A percentile compares a stretch with the other conserved stretches of the same genome.
Evolutionary conservation across 345 rosid species (phyloP).

Genomic region (Crucihimalaya himalaica): DNA sequence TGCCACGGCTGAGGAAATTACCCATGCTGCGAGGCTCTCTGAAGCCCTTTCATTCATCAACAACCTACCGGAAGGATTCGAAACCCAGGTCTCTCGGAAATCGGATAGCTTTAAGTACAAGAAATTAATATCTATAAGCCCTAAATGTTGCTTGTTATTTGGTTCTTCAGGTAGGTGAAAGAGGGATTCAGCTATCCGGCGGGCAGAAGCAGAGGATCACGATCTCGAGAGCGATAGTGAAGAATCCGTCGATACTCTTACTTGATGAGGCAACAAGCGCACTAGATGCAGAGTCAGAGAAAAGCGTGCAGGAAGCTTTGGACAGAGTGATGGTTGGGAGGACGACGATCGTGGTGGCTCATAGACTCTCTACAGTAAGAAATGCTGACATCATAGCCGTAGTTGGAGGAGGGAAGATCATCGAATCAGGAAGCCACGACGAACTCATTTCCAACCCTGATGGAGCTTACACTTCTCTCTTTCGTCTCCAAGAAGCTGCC

Average conservation of each 20-base stretch:
- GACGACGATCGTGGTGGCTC: conserved; percentile 88
- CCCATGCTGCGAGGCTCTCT: conserved; percentile 70
- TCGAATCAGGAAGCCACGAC: conserved; percentile 85
- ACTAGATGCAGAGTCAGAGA: conserved; percentile 88
- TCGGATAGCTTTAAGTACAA: background rate
- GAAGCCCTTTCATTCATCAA: conserved; percentile 74
- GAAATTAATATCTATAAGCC: background rate
- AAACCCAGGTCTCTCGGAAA: conserved; percentile 68
- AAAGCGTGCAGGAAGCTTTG: conserved; percentile 88
- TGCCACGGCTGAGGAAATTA: conserved; percentile 69
- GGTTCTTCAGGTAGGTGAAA: conserved; percentile 77
- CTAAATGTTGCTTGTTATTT: background rate
- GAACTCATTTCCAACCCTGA: conserved; percentile 71
- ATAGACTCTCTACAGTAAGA: conserved; percentile 85
- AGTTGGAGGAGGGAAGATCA: conserved; percentile 74
- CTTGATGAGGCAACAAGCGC: conserved; percentile 98
- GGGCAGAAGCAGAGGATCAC: conserved; percentile 96
- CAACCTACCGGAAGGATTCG: conserved; percentile 87
- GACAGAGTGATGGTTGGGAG: conserved; percentile 95
- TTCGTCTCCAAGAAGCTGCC: conserved; percentile 78
- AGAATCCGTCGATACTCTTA: conserved; percentile 81
- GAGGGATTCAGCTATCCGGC: conserved; percentile 89
- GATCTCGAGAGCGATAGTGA: conserved; percentile 77
- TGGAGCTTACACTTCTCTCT: conserved; percentile 69
- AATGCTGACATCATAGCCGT: conserved; percentile 88